Evolutionary conservation across 306 rosid genomes (phyloP), one percentile per base, ranked within the genome.

Genomic region (Canavalia ensiformis): DNA sequence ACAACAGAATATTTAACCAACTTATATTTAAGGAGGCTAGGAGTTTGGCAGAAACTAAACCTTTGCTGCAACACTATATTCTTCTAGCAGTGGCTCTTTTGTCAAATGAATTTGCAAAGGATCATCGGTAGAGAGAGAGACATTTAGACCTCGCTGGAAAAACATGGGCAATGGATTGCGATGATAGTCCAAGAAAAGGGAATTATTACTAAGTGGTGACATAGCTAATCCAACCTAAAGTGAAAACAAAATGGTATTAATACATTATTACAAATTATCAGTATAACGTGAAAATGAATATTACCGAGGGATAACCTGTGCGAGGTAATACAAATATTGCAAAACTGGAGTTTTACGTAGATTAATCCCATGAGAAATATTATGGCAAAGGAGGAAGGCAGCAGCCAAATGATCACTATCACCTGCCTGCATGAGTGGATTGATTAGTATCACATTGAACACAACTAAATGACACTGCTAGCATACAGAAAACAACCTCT

Each of bases 161-260:
- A 90, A 92, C 88, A 87, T 86, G 65, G 95, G 97, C 81, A 94
- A 57, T 2, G 98, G 98, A 62, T 92, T 94, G 82, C 91, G 90
- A 57, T 89, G 93, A 75, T 91, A 94, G 82, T 94, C 95, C 88
- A 94, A 41, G 92, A 94, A 92, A 77, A 91, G 97, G 52, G 97
- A 92, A 67, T 94, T 92, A 42, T 94, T 94, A 89, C 98, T 94
- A 72, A 94, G 86, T 8, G 95, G 98, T 33, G 98, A 94, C 98
- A 92, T 85, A 6, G 75, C 68, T 76, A 94, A 78, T 67, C 97
- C 98, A 80, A 94, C 76, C 98, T 90, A 84, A 75, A 86, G 70
- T 73, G 51, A 59, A 8, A 57, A 73, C 44, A 52, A 31, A 71
- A 51, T 46, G 72, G 68, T 37, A 52, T 76, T 66, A 68, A 60